Conservation (phyloP, 2,329 filamentous ascomycete species). For the Rhynchosporium agropyri region DNA sequence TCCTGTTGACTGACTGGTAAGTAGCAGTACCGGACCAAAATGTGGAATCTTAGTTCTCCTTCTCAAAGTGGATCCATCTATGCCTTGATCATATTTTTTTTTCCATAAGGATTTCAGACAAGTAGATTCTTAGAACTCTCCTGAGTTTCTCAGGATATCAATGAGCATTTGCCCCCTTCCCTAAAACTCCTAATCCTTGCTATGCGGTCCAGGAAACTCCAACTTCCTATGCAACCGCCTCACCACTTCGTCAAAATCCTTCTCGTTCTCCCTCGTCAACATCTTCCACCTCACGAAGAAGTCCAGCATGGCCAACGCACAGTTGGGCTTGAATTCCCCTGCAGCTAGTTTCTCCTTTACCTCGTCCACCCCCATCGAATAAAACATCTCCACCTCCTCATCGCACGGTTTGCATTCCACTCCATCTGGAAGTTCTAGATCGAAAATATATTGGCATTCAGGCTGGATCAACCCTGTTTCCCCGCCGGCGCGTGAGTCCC, state of each 20-base stretch:
- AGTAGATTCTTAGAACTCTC: too few relatives aligned
- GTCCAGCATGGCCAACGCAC: conserved; percentile 79
- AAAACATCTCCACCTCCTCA: conserved; percentile 85
- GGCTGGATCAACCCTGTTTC: conserved; percentile 84
- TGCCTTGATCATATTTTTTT: too few relatives aligned
- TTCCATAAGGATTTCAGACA: too few relatives aligned
- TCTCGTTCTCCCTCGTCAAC: conserved; percentile 77
- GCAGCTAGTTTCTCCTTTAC: conserved; percentile 68
- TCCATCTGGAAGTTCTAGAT: conserved; percentile 73
- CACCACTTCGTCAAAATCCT: conserved; percentile 74
- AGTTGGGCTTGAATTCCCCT: conserved; percentile 92
- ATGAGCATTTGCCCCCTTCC: not conserved
- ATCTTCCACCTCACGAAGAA: conserved; percentile 88
- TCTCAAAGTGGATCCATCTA: too few relatives aligned
- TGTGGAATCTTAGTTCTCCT: too few relatives aligned
- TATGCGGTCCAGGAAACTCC: conserved; percentile 74
- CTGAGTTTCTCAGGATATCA: too few relatives aligned
- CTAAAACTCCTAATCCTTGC: conserved; percentile 3
- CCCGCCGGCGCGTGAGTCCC: conserved; percentile 74
- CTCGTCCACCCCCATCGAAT: conserved; percentile 75
- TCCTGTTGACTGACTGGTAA: too few relatives aligned
- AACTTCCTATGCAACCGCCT: conserved; percentile 75
- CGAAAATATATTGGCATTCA: conserved; percentile 89
- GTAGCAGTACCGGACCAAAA: too few relatives aligned
- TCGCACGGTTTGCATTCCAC: conserved; percentile 78